These are phyloP conservation scores for Penicillium digitatum DNA, from an alignment of 2,329 filamentous ascomycete species.

Conservation along the genomic window DNA sequence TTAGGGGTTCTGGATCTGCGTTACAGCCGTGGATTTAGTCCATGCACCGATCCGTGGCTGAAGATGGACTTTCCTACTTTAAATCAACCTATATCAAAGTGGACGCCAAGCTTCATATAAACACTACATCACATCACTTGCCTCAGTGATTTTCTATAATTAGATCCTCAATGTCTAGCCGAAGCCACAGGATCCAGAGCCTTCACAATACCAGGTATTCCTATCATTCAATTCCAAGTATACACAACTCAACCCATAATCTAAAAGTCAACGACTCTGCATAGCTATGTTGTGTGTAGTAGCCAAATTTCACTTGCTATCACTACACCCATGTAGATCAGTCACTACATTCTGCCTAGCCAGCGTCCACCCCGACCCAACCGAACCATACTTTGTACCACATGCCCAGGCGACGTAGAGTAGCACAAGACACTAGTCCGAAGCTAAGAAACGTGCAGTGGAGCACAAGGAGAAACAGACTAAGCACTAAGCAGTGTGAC, in stretches of 20 bases:
- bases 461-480: not conserved
- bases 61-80: not conserved
- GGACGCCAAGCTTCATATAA: not conserved
- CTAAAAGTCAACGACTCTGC: not conserved
- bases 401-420: not conserved
- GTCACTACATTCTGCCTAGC: not conserved
- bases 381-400: not conserved
- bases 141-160: not conserved
- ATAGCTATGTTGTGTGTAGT: not conserved
- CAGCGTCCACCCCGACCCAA: not conserved
- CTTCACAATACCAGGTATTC: not conserved
- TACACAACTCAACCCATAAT: not conserved
- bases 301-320: not conserved
- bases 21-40: not conserved
- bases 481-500: not conserved
- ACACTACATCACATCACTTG: not conserved
- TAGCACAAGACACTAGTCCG: slow-evolving; percentile 1
- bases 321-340: not conserved
- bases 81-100: not conserved
- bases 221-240: not conserved
- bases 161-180: not conserved
- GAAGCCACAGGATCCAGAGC: not conserved
- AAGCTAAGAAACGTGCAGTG: not conserved
- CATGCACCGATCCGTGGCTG: slow-evolving; percentile 11
- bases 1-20: slow-evolving; percentile 8